Evolutionary conservation across 2,329 filamentous ascomycete species (phyloP).

Genomic region (Scedosporium boydii): DNA sequence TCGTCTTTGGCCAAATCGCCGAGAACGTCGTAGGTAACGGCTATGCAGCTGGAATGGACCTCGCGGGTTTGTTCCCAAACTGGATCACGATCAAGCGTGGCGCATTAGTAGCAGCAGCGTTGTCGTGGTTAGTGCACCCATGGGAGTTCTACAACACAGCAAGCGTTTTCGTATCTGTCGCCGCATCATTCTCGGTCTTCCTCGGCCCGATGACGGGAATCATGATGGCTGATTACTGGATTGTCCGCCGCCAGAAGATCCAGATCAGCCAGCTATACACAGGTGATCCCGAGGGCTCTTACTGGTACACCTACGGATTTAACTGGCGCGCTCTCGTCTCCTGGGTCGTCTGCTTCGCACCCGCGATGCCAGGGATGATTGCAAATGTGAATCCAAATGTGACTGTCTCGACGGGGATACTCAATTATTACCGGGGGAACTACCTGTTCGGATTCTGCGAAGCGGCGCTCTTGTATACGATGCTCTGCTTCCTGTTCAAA

Average conservation of each 20-base stretch:
- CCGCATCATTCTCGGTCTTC: constrained; percentile 19
- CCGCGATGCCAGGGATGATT: constrained; percentile 17
- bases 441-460: too few species aligned
- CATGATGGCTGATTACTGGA: constrained; percentile 20
- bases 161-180: constrained; percentile 16
- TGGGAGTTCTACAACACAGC: constrained; percentile 21
- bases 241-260: constrained; percentile 23
- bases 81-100: constrained; percentile 20
- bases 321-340: constrained; percentile 24
- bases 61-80: constrained; percentile 17
- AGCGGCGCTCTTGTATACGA: too few species aligned
- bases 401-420: too few species aligned
- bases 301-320: constrained; percentile 25
- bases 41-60: constrained; percentile 19
- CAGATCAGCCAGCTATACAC: constrained; percentile 27
- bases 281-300: constrained; percentile 20
- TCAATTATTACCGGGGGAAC: too few species aligned
- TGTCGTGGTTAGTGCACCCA: constrained; percentile 17
- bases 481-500: too few species aligned
- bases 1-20: constrained; percentile 18
- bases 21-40: constrained; percentile 20
- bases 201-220: constrained; percentile 19
- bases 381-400: constrained; percentile 8
- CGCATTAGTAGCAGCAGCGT: constrained; percentile 14
- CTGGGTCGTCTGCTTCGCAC: constrained; percentile 22